Evolutionary conservation across 1,284 basidiomycete species (phyloP).

Genomic region (Ganoderma leucocontextum): DNA sequence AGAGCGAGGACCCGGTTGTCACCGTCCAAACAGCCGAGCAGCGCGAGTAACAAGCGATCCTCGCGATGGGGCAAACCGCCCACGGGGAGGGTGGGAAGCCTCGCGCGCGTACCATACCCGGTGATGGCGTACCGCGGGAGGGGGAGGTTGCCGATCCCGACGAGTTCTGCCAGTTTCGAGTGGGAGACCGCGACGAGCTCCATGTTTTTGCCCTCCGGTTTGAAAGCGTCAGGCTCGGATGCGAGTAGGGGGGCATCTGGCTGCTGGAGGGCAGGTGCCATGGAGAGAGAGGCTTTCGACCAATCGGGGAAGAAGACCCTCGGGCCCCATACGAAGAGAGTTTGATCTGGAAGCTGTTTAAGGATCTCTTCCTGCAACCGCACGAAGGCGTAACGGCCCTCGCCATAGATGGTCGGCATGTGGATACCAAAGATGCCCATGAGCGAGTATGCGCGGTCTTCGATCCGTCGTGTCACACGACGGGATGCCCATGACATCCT

Average conservation of each 20-base stretch:
- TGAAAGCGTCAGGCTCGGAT: neutral
- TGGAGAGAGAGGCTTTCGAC: neutral
- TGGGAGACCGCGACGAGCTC: neutral
- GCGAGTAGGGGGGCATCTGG: neutral
- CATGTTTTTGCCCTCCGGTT: neutral
- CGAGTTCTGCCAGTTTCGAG: neutral
- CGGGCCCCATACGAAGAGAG: conserved; percentile 10
- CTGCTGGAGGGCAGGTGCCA: neutral
- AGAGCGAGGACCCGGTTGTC: neutral
- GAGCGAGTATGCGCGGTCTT: conserved; percentile 14
- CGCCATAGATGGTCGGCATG: conserved; percentile 19
- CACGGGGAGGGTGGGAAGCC: conserved; percentile 1
- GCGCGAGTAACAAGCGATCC: neutral
- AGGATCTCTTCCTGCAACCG: conserved; percentile 16
- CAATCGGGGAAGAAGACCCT: neutral
- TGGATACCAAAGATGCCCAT: conserved; percentile 18
- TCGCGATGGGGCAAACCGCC: neutral
- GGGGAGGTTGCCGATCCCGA: conserved; percentile 5
- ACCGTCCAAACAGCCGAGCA: neutral
- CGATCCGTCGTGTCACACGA: conserved; percentile 2
- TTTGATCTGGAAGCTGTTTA: conserved; percentile 14
- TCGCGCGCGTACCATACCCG: conserved; percentile 4
- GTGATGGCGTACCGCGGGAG: conserved; percentile 1
- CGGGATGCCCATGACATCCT: conserved; percentile 10
- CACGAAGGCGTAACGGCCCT: conserved; percentile 15